These are phyloP conservation scores for Fonsecaea monophora DNA, from an alignment of 2,329 filamentous ascomycete species.

Conservation along the genomic window DNA sequence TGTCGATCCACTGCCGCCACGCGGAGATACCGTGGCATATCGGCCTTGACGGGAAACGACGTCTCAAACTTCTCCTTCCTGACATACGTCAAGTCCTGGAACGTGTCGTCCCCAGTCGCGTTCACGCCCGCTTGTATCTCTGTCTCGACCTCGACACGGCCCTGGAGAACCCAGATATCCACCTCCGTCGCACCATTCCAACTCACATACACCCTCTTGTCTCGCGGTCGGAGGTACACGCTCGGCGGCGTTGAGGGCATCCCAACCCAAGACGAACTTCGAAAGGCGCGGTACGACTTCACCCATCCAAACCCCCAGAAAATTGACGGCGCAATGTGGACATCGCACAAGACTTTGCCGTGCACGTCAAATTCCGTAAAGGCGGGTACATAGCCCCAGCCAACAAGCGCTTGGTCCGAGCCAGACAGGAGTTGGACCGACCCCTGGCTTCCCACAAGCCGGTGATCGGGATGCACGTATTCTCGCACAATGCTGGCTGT, in stretches of 20 bases:
- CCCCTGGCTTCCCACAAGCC: conserved; percentile 50
- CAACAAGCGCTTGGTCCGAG: conserved; percentile 54
- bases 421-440: conserved; percentile 49
- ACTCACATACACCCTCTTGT: conserved; percentile 42
- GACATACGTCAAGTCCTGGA: background rate
- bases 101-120: background rate
- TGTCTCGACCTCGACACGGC: background rate
- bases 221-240: conserved; percentile 2
- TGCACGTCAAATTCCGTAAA: conserved; percentile 55
- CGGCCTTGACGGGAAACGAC: background rate
- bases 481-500: conserved; percentile 52
- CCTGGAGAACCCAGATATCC: conserved; percentile 21
- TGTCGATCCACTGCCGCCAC: conserved; percentile 12
- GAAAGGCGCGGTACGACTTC: conserved; percentile 62
- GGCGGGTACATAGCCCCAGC: conserved; percentile 57
- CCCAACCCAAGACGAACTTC: conserved; percentile 57
- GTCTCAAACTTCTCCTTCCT: conserved; percentile 13
- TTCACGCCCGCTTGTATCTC: background rate
- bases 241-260: conserved; percentile 44
- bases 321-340: conserved; percentile 52
- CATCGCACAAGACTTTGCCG: conserved; percentile 58
- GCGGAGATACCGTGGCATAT: conserved; percentile 11
- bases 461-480: conserved; percentile 48
- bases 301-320: conserved; percentile 47
- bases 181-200: conserved; percentile 58